Conservation (phyloP, 805 yeast genomes). For the Zygoascus bituminiphila region DNA sequence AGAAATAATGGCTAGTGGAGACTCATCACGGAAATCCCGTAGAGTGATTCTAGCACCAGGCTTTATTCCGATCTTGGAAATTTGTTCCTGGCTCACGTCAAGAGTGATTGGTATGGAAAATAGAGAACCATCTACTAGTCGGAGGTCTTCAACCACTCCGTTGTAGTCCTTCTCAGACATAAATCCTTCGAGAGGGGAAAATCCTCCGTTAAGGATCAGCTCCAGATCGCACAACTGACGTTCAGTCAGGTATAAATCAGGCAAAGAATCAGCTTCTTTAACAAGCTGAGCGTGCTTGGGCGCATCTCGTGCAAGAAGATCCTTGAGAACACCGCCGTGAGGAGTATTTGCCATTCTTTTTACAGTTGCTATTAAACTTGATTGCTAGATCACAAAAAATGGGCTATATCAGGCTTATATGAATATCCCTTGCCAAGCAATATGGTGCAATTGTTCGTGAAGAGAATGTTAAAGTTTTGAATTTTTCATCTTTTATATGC, state of each 20-base stretch:
- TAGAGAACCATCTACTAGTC: constrained; percentile 66
- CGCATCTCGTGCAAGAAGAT: constrained; percentile 74
- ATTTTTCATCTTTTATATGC: not conserved
- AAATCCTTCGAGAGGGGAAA: constrained; percentile 77
- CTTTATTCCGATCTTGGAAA: constrained; percentile 34
- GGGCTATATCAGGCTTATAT: not conserved
- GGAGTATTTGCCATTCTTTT: constrained; percentile 47
- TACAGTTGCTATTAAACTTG: not conserved
- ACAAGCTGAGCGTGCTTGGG: constrained; percentile 47
- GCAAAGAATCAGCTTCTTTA: constrained; percentile 46
- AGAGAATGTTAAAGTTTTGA: not conserved
- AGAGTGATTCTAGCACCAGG: constrained; percentile 61
- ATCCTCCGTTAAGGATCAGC: constrained; percentile 86
- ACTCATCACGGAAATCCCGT: constrained; percentile 73
- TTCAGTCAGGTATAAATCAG: constrained; percentile 49
- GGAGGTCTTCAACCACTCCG: constrained; percentile 56
- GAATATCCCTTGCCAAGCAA: not conserved
- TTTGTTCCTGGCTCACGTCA: constrained; percentile 53
- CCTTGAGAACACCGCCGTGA: constrained; percentile 89
- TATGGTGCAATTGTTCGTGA: not conserved
- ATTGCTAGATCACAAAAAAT: not conserved
- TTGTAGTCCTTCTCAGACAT: constrained; percentile 59
- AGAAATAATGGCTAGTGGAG: constrained; percentile 73
- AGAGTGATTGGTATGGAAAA: constrained; percentile 93
- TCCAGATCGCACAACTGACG: constrained; percentile 93